These are phyloP conservation scores for Phytophthora colocasiae DNA, from an alignment of 352 stramenopile genomes.

Conservation along the genomic window DNA sequence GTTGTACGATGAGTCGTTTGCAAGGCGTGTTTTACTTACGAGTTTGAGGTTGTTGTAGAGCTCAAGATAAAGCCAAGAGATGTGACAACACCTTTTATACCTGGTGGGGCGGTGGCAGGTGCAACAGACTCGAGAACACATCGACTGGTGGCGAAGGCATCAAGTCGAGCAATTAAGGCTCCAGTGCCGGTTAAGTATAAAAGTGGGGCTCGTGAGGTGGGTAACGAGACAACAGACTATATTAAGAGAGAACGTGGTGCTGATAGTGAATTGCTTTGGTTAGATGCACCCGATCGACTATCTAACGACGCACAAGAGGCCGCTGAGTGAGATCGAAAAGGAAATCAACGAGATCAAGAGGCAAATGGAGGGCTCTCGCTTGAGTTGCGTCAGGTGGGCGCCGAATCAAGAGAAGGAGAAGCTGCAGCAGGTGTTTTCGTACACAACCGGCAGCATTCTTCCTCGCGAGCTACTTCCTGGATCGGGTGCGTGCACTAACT, in stretches of 20 bases:
- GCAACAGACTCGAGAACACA: constrained; percentile 56
- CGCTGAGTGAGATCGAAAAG: constrained; percentile 79
- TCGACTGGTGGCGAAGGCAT: constrained; percentile 55
- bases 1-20: constrained; percentile 1
- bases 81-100: constrained; percentile 64
- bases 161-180: constrained; percentile 67
- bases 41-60: constrained; percentile 37
- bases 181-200: constrained; percentile 45
- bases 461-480: constrained; percentile 74
- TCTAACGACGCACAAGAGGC: constrained; percentile 56
- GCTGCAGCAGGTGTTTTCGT: constrained; percentile 82
- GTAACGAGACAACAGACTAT: not conserved
- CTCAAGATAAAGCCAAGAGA: constrained; percentile 57
- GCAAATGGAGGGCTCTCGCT: constrained; percentile 72
- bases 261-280: not conserved
- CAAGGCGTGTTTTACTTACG: not conserved
- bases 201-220: constrained; percentile 41
- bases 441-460: constrained; percentile 71
- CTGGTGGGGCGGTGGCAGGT: constrained; percentile 49
- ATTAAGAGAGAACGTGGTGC: not conserved
- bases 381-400: constrained; percentile 57
- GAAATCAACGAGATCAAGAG: constrained; percentile 75
- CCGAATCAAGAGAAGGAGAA: constrained; percentile 87
- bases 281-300: constrained; percentile 76
- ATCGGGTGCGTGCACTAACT: constrained; percentile 43